Base-by-base conservation (phyloP, 768 basidiomycete genomes). In the Mycena pura region DNA sequence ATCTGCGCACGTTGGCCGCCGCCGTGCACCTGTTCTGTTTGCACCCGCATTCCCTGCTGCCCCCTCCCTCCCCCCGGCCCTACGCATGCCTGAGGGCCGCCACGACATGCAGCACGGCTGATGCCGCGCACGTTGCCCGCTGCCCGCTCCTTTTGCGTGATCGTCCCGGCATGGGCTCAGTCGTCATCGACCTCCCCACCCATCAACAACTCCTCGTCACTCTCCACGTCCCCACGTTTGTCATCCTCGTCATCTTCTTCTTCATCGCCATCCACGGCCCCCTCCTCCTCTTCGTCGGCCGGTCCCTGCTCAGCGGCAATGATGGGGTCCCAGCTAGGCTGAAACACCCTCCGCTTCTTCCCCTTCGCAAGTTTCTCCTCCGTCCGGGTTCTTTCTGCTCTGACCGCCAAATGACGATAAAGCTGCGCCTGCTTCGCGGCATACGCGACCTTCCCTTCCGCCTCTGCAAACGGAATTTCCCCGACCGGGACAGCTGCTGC, bases 341-440 rank as follows among this genome's bases (percentile, higher is more conserved):
- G 9, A 2, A 5, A 27, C 15, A 46, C 24, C 34, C 5, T 17
- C n/a, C 32, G 32, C 34, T 36, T 36, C 34, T 47, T 27, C 27
- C 36, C 44, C 24, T 21, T 39, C 44, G 3, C 1, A n/a, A 28
- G 25, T 27, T 17, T 39, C n/a, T 10, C 14, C 36, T 57, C 55
- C 13, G 58, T 60, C 49, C 41, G 13, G 9, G 29, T 47, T 10
- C 2, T 14, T 22, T 60, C 58, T 8, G 44, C 58, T 10, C 34
- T 15, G 9, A 8, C 31, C 17, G 50, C 58, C 5, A 53, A 28
- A 10, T 31, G n/a, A 6, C 39, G 38, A 25, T 53, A 53, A n/a
- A 53, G n/a, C n/a, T 53, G 39, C 22, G 27, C 40, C 51, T 53
- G 51, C 29, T 53, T 53, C n/a, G 22, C 3, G 15, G 51, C 51